Evolutionary conservation across 768 basidiomycete species (phyloP).

Genomic region (Pulveroboletus frians): DNA sequence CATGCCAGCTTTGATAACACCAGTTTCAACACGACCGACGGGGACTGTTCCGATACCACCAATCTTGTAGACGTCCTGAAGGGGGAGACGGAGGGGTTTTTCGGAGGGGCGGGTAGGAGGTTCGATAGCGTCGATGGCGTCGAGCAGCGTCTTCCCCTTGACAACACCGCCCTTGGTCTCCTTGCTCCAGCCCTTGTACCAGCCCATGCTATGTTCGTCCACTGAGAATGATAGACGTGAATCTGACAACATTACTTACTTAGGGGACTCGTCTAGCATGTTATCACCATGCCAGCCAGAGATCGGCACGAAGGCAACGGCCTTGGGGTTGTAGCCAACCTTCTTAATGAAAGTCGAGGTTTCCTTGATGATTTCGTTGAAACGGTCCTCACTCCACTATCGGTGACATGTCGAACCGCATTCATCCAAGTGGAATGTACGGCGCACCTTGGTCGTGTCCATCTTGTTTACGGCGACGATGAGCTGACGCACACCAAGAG

Average conservation of each 20-base stretch:
- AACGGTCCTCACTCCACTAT: conserved; percentile 98
- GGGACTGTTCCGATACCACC: conserved; percentile 99
- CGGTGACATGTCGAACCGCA: conserved; percentile 2
- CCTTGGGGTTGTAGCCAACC: conserved; percentile 99
- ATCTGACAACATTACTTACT: conserved; percentile 46
- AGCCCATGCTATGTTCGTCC: conserved; percentile 70
- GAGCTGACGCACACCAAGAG: conserved; percentile 99
- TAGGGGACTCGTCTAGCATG: conserved; percentile 98
- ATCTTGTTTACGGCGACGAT: conserved; percentile 99
- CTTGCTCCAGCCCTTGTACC: conserved; percentile 99
- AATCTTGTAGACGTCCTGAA: conserved; percentile 99
- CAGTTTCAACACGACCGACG: conserved; percentile 99
- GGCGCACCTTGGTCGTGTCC: conserved; percentile 92
- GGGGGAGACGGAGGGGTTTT: conserved; percentile 99
- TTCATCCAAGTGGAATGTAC: background rate
- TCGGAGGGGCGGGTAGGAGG: conserved; percentile 95
- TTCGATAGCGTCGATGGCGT: conserved; percentile 99
- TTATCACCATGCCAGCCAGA: conserved; percentile 99
- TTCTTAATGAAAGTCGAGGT: conserved; percentile 98
- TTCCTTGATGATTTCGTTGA: conserved; percentile 99
- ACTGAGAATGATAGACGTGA: conserved; percentile 13
- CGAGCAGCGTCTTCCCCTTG: conserved; percentile 99
- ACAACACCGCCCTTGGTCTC: conserved; percentile 88
- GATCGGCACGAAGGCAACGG: conserved; percentile 97
- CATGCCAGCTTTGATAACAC: conserved; percentile 99